Conservation (phyloP, 306 rosid genomes). For the Delonix regia region DNA sequence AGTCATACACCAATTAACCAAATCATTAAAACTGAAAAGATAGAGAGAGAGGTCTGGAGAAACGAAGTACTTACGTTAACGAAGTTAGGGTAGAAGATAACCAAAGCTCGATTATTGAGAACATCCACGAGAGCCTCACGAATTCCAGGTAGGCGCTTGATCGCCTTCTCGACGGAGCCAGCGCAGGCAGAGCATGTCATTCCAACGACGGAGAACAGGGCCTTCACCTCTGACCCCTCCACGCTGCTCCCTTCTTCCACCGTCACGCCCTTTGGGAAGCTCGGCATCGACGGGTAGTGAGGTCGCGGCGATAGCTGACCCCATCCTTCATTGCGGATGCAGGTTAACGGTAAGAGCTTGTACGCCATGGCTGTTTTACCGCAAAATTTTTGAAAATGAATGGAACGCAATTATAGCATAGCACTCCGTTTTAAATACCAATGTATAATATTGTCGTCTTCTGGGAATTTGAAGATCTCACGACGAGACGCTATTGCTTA, state of each 20-base stretch:
- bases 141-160: slow-evolving; percentile 81
- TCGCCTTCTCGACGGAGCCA: slow-evolving; percentile 68
- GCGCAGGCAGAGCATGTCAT: slow-evolving; percentile 86
- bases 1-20: background rate
- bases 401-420: background rate
- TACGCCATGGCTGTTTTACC: slow-evolving; percentile 38
- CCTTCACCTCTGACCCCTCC: slow-evolving; percentile 44
- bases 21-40: background rate
- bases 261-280: slow-evolving; percentile 52
- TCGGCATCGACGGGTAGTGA: slow-evolving; percentile 79
- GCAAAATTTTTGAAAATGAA: background rate
- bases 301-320: slow-evolving; percentile 48
- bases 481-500: background rate
- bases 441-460: background rate
- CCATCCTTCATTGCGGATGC: slow-evolving; percentile 43
- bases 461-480: background rate
- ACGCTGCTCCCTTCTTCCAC: slow-evolving; percentile 3
- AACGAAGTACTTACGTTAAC: slow-evolving; percentile 51
- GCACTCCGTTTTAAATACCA: background rate
- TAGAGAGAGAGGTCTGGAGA: background rate
- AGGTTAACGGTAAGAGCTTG: slow-evolving; percentile 52
- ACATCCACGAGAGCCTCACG: slow-evolving; percentile 72
- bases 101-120: slow-evolving; percentile 68
- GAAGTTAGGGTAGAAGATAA: slow-evolving; percentile 57
- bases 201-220: slow-evolving; percentile 64